These are phyloP conservation scores for Neoboletus brunneissimus DNA, from an alignment of 768 basidiomycete species.

Conservation along the genomic window DNA sequence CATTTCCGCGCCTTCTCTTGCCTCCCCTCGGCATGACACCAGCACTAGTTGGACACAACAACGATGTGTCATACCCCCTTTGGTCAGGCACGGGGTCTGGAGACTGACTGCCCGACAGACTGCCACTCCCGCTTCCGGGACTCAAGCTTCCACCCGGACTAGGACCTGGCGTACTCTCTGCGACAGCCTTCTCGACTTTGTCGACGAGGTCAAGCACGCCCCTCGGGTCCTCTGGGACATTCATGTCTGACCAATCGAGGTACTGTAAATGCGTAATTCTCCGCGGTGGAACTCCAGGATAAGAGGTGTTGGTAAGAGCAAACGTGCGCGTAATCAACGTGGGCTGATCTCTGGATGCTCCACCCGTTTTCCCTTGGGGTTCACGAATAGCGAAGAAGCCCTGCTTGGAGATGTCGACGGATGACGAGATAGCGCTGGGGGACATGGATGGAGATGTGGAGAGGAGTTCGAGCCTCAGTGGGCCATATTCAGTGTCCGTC, in stretches of 20 bases:
- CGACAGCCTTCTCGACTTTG: constrained; percentile 49
- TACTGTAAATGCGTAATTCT: constrained; percentile 86
- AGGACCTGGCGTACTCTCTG: constrained; percentile 30
- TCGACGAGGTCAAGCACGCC: constrained; percentile 72
- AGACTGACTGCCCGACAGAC: constrained; percentile 17
- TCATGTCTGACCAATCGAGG: constrained; percentile 94
- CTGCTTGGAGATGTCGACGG: constrained; percentile 16
- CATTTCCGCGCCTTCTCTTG: constrained; percentile 13
- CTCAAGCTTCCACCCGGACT: constrained; percentile 27
- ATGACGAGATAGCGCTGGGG: constrained; percentile 33
- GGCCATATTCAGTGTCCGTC: constrained; percentile 67
- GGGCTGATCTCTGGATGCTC: constrained; percentile 15
- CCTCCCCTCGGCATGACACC: not conserved
- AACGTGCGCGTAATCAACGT: constrained; percentile 60
- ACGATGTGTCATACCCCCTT: not conserved
- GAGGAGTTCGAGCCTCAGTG: constrained; percentile 57
- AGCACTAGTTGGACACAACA: constrained; percentile 21
- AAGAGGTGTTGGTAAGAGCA: constrained; percentile 58
- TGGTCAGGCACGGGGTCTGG: constrained; percentile 11
- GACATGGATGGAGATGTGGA: constrained; percentile 40
- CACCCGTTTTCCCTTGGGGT: constrained; percentile 6
- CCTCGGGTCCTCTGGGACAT: constrained; percentile 82
- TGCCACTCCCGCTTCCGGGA: constrained; percentile 19
- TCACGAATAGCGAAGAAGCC: constrained; percentile 40
- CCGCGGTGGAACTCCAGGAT: constrained; percentile 60